These are phyloP conservation scores for Priceomyces fermenticarens DNA, from an alignment of 805 yeast species.

Conservation along the genomic window DNA sequence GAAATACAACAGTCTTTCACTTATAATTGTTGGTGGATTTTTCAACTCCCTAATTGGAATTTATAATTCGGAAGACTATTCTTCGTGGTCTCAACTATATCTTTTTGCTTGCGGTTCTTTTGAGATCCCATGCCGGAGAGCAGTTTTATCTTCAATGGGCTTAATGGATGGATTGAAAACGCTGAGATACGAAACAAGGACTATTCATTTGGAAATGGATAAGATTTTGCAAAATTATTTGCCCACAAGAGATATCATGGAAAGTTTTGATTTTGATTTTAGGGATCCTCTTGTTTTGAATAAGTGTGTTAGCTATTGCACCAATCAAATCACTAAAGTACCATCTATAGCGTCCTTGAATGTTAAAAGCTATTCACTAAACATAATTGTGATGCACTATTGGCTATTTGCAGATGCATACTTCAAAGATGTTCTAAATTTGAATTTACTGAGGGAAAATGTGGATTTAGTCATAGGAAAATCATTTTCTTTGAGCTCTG, in stretches of 20 bases:
- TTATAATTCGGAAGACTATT: neutral
- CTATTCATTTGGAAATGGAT: neutral
- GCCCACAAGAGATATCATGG: neutral
- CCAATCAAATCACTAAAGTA: neutral
- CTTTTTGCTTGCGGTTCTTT: neutral
- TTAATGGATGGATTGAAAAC: neutral
- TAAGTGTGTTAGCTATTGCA: neutral
- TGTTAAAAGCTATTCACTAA: neutral
- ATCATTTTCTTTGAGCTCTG: no score
- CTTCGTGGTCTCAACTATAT: neutral
- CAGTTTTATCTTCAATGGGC: neutral
- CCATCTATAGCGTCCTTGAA: neutral
- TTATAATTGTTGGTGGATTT: constrained; percentile 1
- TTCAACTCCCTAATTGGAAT: neutral
- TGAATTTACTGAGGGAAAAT: neutral
- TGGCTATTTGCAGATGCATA: neutral
- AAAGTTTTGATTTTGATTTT: neutral
- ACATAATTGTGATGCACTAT: neutral
- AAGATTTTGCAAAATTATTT: neutral
- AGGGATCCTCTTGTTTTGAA: neutral
- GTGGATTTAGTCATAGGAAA: no score
- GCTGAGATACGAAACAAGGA: neutral
- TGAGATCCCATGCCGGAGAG: neutral
- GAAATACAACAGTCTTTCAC: neutral
- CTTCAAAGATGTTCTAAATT: neutral